Evolutionary conservation across 768 basidiomycete species (phyloP).

Genomic region (Calocybe gangraenosa): DNA sequence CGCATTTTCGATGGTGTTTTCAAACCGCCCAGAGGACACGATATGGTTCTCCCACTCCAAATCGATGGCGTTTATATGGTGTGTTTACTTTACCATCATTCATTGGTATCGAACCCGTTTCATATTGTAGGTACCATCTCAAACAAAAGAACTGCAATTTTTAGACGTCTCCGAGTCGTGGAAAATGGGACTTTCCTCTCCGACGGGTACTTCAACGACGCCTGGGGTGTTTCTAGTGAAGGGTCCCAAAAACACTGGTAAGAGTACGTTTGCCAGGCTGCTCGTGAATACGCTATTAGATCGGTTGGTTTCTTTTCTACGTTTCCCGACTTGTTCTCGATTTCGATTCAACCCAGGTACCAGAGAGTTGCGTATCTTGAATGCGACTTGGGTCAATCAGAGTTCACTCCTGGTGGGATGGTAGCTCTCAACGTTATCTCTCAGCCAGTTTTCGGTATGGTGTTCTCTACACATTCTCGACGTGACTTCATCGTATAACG

Average conservation of each 20-base stretch:
- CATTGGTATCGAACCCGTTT: too few species aligned
- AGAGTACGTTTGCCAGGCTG: constrained; percentile 82
- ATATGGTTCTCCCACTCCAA: constrained; percentile 31
- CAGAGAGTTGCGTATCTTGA: constrained; percentile 86
- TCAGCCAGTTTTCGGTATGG: constrained; percentile 63
- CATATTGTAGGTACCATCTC: constrained; percentile 26
- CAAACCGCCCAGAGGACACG: constrained; percentile 43
- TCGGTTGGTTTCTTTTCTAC: constrained; percentile 35
- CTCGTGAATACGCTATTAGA: constrained; percentile 65
- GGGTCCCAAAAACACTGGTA: constrained; percentile 85
- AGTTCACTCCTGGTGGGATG: constrained; percentile 85
- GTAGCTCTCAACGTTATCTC: constrained; percentile 76
- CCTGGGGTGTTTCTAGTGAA: constrained; percentile 57
- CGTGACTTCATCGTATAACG: neutral
- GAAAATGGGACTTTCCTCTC: constrained; percentile 27
- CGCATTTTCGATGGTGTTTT: constrained; percentile 62
- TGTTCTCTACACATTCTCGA: neutral
- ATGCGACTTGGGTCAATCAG: constrained; percentile 91
- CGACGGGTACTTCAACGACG: constrained; percentile 4
- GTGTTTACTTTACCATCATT: constrained; percentile 7
- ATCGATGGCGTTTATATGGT: constrained; percentile 50
- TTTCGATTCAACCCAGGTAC: too few species aligned
- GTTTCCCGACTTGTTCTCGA: neutral
- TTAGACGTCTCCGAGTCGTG: constrained; percentile 36
- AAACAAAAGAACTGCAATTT: constrained; percentile 33